Evolutionary conservation across 495 filamentous ascomycete genomes (phyloP).

Genomic region (Platismatia glauca): DNA sequence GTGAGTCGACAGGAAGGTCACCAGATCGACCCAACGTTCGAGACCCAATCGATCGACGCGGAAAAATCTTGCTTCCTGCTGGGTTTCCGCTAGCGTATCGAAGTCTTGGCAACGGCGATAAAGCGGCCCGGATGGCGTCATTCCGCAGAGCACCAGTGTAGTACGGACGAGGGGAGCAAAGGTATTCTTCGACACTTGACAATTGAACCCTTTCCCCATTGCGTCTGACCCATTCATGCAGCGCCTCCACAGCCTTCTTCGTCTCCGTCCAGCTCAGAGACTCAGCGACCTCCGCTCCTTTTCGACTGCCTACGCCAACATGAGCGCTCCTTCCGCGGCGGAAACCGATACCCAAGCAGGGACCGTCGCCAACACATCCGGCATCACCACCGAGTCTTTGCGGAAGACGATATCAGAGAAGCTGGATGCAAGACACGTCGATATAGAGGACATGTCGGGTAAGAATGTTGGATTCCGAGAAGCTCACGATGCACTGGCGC

Average conservation of each 20-base stretch:
- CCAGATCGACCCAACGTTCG: neutral
- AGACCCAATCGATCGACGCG: conserved; percentile 9
- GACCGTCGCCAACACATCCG: conserved; percentile 44
- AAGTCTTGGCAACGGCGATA: neutral
- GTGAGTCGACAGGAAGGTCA: neutral
- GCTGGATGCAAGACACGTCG: conserved; percentile 73
- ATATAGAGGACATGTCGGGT: conserved; percentile 93
- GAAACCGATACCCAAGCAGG: conserved; percentile 37
- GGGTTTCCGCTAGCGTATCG: too few species aligned
- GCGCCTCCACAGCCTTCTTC: conserved; percentile 27
- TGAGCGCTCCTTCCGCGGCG: conserved; percentile 17
- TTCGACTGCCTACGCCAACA: conserved; percentile 3
- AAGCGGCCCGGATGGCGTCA: neutral
- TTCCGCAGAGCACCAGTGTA: neutral
- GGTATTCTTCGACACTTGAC: neutral
- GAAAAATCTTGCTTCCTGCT: neutral
- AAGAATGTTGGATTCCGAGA: conserved; percentile 20
- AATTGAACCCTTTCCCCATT: neutral
- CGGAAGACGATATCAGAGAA: conserved; percentile 59
- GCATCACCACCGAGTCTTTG: conserved; percentile 63
- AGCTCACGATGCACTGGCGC: too few species aligned
- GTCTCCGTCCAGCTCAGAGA: conserved; percentile 24
- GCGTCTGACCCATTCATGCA: neutral
- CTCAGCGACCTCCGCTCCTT: neutral
- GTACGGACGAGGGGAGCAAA: too few species aligned